Base-by-base conservation (phyloP, 257 asterid species). In the Scutellaria barbata region DNA sequence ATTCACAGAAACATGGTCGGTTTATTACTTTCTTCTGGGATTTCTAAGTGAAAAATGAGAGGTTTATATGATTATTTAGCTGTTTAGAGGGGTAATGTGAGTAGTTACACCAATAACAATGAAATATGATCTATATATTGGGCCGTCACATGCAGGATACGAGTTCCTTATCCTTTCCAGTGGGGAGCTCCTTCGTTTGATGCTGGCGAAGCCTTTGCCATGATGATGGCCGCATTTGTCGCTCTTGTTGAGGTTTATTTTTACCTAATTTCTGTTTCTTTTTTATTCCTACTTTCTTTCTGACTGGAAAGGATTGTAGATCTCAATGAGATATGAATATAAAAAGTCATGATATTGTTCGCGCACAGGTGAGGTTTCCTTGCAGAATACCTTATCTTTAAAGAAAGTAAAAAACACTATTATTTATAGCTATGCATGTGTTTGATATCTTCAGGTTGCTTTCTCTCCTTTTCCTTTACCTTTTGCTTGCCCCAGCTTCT, bases 111-210 rank as follows among this genome's bases (percentile, higher is more conserved):
- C 63, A 55, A 56, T 30, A 43, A 14, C 20, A 20, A 10, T 10
- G 6, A 14, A 30, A 7, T 37, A 13, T 54, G 62, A 72, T 65
- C 46, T 25, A 37, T 39, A 55, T 55, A 45, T 47, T 62, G 71
- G 52, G 60, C 11, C 18, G 53, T 53, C 40, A 47, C 65, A 17
- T 66, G 72, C 87, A 90, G 97, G 97, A 90, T 90, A 63, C 85
- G 88, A 57, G 83, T 90, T 79, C 97, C 97, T 25, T 90, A 90
- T 74, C 97, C 97, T 56, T 90, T 90, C 57, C 97, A 90, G 41
- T 90, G 97, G 96, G 97, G 96, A 68, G 87, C 97, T 16, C 97
- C 97, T 70, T 88, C 97, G 10, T 90, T 90, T 74, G 97, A 90
- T 79, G 97, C 97, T n/a, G 97, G 97, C 30, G 97, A 90, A 79